Evolutionary conservation across 805 yeast genomes (phyloP).

Genomic region (Lipomyces yamanashiensis): DNA sequence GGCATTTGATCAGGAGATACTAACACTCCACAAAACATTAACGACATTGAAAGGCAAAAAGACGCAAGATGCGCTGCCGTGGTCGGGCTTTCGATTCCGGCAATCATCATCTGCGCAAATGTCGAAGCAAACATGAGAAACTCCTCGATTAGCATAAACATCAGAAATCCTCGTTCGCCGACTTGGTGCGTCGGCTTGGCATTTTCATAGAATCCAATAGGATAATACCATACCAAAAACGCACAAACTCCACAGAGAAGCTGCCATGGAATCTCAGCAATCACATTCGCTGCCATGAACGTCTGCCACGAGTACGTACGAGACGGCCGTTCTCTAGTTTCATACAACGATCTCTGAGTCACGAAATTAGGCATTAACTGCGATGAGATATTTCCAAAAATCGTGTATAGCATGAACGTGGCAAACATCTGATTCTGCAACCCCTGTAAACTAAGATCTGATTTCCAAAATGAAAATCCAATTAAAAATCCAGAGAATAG

Average conservation of each 20-base stretch:
- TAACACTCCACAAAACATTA: conserved; percentile 72
- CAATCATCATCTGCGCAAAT: conserved; percentile 57
- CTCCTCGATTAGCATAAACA: conserved; percentile 32
- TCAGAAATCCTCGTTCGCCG: conserved; percentile 56
- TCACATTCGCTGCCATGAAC: conserved; percentile 63
- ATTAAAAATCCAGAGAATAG: conserved; percentile 60
- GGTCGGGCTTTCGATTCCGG: conserved; percentile 39
- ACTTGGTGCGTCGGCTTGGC: conserved; percentile 56
- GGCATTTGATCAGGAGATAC: conserved; percentile 65
- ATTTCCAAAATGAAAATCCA: conserved; percentile 72
- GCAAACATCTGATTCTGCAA: conserved; percentile 84
- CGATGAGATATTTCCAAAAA: conserved; percentile 60
- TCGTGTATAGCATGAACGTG: conserved; percentile 67
- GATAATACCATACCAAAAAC: conserved; percentile 63
- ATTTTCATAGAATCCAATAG: conserved; percentile 55
- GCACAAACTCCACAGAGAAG: conserved; percentile 60
- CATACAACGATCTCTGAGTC: conserved; percentile 66
- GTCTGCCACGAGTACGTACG: conserved; percentile 71
- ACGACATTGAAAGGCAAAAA: conserved; percentile 59
- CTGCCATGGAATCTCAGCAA: conserved; percentile 72
- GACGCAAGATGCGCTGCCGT: conserved; percentile 37
- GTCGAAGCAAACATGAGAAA: conserved; percentile 53
- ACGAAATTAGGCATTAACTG: conserved; percentile 69
- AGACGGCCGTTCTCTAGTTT: conserved; percentile 74
- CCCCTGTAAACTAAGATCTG: conserved; percentile 63